These are phyloP conservation scores for Schoenoplectus tabernaemontani DNA, from an alignment of 202 grass and related monocot species.

Conservation along the genomic window DNA sequence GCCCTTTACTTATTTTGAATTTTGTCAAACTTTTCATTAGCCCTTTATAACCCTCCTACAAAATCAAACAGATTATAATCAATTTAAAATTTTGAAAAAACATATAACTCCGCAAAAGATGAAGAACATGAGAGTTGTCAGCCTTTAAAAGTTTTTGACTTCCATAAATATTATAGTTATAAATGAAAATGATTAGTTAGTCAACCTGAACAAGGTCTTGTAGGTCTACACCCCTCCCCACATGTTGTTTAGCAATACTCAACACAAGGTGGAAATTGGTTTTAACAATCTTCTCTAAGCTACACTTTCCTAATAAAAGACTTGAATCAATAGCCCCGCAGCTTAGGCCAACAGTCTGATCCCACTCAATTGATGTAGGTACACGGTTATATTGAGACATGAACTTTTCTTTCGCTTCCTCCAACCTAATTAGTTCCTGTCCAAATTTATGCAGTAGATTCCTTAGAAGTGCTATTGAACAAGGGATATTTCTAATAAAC, in stretches of 20 bases:
- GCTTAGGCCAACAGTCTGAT: conserved; percentile 67
- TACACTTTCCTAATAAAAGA: conserved; percentile 45
- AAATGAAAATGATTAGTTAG: conserved; percentile 1
- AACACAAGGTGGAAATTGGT: conserved; percentile 82
- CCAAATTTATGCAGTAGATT: background rate
- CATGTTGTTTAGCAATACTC: conserved; percentile 81
- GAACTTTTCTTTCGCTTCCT: conserved; percentile 58
- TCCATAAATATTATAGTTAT: background rate
- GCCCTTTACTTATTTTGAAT: conserved; percentile 74
- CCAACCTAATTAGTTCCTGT: conserved; percentile 67
- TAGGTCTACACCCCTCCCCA: conserved; percentile 61
- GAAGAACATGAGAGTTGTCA: background rate
- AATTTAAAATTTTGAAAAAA: conserved; percentile 2
- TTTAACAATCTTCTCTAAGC: conserved; percentile 80
- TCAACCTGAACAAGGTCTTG: conserved; percentile 81
- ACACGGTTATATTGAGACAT: conserved; percentile 49
- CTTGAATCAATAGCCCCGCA: conserved; percentile 44
- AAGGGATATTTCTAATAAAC: background rate
- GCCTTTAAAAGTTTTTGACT: background rate
- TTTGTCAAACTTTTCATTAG: conserved; percentile 89
- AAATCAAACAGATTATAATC: conserved; percentile 12
- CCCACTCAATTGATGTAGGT: conserved; percentile 69
- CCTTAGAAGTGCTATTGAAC: background rate
- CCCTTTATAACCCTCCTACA: conserved; percentile 80
- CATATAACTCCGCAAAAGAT: background rate